Conservation (phyloP, 148 eudicot species). For the Camellia japonica region DNA sequence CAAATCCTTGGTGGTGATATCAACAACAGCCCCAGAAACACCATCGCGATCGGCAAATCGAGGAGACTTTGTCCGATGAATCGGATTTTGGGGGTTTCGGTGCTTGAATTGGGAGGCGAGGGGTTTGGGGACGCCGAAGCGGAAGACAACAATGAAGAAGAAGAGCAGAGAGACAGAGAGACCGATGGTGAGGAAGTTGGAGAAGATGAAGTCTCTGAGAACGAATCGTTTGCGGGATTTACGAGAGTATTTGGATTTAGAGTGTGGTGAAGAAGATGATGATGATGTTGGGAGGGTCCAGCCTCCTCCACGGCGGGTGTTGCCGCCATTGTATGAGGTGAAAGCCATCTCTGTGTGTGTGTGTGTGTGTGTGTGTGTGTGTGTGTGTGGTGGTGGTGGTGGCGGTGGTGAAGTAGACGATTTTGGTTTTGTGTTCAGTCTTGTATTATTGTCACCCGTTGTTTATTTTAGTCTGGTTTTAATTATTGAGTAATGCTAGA, state of each 20-base stretch:
- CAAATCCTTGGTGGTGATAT: constrained; percentile 77
- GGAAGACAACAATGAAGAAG: constrained; percentile 50
- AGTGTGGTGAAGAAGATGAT: constrained; percentile 19
- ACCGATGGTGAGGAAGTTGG: constrained; percentile 67
- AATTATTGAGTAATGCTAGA: too few relatives aligned
- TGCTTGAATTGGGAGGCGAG: constrained; percentile 23
- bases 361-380: too few relatives aligned
- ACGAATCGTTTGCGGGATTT: constrained; percentile 43
- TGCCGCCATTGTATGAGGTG: constrained; percentile 53
- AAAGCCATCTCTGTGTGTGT: too few relatives aligned
- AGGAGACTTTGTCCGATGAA: constrained; percentile 24
- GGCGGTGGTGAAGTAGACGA: too few relatives aligned
- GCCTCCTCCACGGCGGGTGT: constrained; percentile 46
- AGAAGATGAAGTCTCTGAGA: constrained; percentile 50
- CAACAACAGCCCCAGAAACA: constrained; percentile 47
- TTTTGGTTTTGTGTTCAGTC: too few relatives aligned
- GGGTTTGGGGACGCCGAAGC: constrained; percentile 40
- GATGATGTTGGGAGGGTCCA: constrained; percentile 47
- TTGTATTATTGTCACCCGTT: too few relatives aligned
- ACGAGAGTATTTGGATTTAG: constrained; percentile 40
- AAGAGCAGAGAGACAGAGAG: constrained; percentile 57
- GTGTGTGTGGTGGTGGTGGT: too few relatives aligned
- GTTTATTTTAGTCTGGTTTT: too few relatives aligned
- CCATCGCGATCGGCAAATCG: constrained; percentile 21
- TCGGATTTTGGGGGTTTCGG: constrained; percentile 33